Evolutionary conservation across 768 basidiomycete species (phyloP), one percentile per base, ranked within the genome.

Genomic region (Trametes cinnabarina): DNA sequence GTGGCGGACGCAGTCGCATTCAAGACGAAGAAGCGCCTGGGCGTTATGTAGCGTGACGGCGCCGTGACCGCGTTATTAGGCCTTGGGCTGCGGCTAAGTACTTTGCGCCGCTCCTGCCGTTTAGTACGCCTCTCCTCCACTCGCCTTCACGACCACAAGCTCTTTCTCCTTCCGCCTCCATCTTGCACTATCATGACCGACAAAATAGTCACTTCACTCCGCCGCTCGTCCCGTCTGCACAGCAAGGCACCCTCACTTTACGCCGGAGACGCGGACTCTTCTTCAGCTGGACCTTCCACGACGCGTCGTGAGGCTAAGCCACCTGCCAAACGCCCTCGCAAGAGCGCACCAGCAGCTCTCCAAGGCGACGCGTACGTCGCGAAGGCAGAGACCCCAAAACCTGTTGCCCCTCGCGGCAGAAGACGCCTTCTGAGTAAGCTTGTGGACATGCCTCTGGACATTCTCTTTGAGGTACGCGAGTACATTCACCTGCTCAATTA

Each of bases 401-500:
- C 32, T 14, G 20, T 54, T 10, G 52, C 14, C n/a, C 52, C 42
- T 3, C 51, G 32, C 37, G 23, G 40, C 14, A 25, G 57, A 19
- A 19, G 57, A 19, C 57, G 57, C 23, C n/a, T 11, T 6, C 25
- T 59, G 35, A 59, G 57, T 37, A 59, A 47, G 57, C 57, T 60
- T 6, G 52, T 53, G 19, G 58, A 60, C 53, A 60, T 60, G 58
- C 58, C 58, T n/a, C 53, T 60, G 3, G 58, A 60, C 26, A 60
- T 60, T 0, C 41, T 60, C 22, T 55, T 50, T 19, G 58, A 60
- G 47, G 57, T 59, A 44, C 17, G 39, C 32, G 28, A 15, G 22
- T 15, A 6, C 32, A 8, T 10, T 17, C 7, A 12, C 20, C 1
- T 19, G 4, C 20, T 43, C 17, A 2, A 10, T 7, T 15, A 12